Conservation (phyloP, 805 yeast species). For the Cyberlindnera americana region DNA sequence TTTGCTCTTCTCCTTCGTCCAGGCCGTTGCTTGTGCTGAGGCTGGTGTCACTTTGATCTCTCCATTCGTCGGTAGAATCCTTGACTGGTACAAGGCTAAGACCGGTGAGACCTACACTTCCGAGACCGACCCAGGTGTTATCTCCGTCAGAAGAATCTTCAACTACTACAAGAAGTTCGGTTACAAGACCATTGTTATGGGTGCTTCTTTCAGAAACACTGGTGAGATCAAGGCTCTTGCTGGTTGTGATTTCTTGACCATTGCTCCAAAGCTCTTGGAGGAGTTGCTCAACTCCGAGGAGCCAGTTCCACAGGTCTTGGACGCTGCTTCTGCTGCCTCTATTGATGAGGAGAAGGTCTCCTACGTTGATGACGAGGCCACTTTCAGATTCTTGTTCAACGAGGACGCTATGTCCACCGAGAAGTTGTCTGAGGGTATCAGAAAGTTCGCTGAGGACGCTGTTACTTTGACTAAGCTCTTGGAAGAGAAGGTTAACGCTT, state of each 20-base stretch:
- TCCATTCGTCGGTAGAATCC: constrained; percentile 98
- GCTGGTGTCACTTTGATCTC: constrained; percentile 94
- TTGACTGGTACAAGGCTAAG: constrained; percentile 95
- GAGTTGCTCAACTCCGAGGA: constrained; percentile 76
- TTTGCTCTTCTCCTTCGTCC: constrained; percentile 87
- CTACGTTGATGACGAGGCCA: constrained; percentile 79
- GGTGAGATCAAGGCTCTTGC: constrained; percentile 96
- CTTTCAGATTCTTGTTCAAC: constrained; percentile 86
- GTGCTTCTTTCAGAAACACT: constrained; percentile 98
- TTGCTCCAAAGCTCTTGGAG: constrained; percentile 89
- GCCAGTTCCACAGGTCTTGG: constrained; percentile 77
- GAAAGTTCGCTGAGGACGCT: constrained; percentile 93
- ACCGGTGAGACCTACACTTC: constrained; percentile 84
- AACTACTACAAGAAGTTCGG: constrained; percentile 97
- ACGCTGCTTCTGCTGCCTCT: constrained; percentile 58
- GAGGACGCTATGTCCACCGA: constrained; percentile 99
- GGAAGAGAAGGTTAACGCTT: constrained; percentile 51
- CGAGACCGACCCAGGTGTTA: constrained; percentile 93
- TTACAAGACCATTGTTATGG: constrained; percentile 98
- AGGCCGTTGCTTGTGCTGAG: constrained; percentile 99
- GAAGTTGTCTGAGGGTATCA: constrained; percentile 96
- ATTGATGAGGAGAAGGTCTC: constrained; percentile 65
- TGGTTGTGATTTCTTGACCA: constrained; percentile 95
- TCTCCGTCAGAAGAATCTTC: constrained; percentile 82
- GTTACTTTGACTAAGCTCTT: constrained; percentile 68